A percentile compares a stretch with the other conserved stretches of the same genome.
These are phyloP conservation scores for Triangularia setosa DNA, from an alignment of 2,329 filamentous ascomycete species.

Conservation along the genomic window DNA sequence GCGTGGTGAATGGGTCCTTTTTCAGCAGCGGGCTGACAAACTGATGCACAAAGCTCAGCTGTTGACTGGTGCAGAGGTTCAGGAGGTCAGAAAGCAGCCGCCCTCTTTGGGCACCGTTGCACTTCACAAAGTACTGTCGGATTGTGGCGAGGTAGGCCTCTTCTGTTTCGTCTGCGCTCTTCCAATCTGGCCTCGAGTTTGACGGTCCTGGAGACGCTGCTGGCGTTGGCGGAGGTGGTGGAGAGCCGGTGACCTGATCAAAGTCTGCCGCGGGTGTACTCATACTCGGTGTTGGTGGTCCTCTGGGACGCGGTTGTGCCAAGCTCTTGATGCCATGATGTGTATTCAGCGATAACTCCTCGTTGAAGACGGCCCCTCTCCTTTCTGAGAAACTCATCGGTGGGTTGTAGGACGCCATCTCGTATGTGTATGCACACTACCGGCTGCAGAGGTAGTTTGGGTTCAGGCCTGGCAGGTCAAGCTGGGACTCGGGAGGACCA, in stretches of 20 bases:
- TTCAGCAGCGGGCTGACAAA: slow-evolving; percentile 92
- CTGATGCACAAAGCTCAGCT: slow-evolving; percentile 92
- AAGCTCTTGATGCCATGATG: slow-evolving; percentile 45
- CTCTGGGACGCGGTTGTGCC: slow-evolving; percentile 48
- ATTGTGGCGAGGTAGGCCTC: slow-evolving; percentile 78
- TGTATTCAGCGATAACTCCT: slow-evolving; percentile 54
- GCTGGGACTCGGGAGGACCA: background rate
- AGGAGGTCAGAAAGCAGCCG: slow-evolving; percentile 81
- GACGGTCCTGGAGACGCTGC: slow-evolving; percentile 62
- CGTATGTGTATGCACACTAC: background rate
- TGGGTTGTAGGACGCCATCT: slow-evolving; percentile 44
- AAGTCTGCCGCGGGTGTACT: slow-evolving; percentile 61
- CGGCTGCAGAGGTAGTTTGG: background rate
- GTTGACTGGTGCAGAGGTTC: slow-evolving; percentile 90
- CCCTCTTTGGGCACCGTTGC: slow-evolving; percentile 71
- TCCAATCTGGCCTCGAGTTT: slow-evolving; percentile 66
- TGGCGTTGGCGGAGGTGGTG: slow-evolving; percentile 61
- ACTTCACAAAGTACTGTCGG: slow-evolving; percentile 73
- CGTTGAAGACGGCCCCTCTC: slow-evolving; percentile 54
- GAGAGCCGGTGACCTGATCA: slow-evolving; percentile 58
- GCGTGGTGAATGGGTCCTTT: slow-evolving; percentile 88
- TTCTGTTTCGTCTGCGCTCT: slow-evolving; percentile 72
- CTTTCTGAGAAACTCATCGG: slow-evolving; percentile 59
- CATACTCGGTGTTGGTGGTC: slow-evolving; percentile 64
- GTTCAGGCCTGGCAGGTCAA: background rate